phyloP scores from a whole-genome alignment of 768 basidiomycete species.

The Dioszegia hungarica region DNA sequence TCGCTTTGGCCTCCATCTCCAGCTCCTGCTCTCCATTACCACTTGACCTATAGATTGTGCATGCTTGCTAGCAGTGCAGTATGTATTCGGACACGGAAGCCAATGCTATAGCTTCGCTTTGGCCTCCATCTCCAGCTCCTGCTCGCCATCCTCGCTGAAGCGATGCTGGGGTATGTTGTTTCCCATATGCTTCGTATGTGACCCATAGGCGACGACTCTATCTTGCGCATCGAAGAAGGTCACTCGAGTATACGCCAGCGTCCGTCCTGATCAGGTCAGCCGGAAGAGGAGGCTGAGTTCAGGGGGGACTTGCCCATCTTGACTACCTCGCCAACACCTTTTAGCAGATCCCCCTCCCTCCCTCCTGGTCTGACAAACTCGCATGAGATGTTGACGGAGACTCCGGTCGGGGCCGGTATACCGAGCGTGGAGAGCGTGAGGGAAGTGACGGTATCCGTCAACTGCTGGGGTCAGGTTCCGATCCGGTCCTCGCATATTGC shows the following conservation, averaged over 20 bases:
- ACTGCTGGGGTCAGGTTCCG: constrained; percentile 9
- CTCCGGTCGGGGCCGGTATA: constrained; percentile 44
- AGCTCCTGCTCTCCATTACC: constrained; percentile 29
- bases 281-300: too few relatives aligned
- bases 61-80: too few relatives aligned
- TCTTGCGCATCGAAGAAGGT: constrained; percentile 30
- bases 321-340: constrained; percentile 36
- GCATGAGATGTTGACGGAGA: constrained; percentile 38
- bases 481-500: too few relatives aligned
- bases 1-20: constrained; percentile 7
- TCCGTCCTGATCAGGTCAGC: constrained; percentile 4
- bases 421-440: constrained; percentile 42
- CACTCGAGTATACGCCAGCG: constrained; percentile 38
- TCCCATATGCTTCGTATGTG: constrained; percentile 45
- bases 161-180: constrained; percentile 10
- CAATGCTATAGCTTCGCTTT: constrained; percentile 15
- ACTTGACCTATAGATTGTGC: too few relatives aligned
- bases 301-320: constrained; percentile 25
- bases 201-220: constrained; percentile 39
- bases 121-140: constrained; percentile 15
- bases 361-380: constrained; percentile 47
- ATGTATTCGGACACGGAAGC: too few relatives aligned
- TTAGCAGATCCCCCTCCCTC: constrained; percentile 25
- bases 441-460: constrained; percentile 47
- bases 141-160: constrained; percentile 28